Evolutionary conservation across 1,284 basidiomycete species (phyloP).

Genomic region (Microbotryum intermedium): DNA sequence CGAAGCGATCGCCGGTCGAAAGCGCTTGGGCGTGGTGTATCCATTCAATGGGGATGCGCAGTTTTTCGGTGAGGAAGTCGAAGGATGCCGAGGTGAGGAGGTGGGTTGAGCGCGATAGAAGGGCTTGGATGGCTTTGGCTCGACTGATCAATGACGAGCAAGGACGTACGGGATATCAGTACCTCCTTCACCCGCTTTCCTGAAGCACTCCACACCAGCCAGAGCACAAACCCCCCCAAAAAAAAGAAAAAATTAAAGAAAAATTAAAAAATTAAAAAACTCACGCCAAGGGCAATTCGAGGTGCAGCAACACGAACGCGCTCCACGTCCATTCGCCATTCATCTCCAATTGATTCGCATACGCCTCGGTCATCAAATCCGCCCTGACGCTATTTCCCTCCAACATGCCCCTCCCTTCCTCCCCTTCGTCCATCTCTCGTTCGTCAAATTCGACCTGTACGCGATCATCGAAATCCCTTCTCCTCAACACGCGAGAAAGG

Average conservation of each 20-base stretch:
- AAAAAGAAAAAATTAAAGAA: no score
- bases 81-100: conserved; percentile 60
- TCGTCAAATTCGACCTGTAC: conserved; percentile 39
- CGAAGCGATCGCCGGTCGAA: conserved; percentile 56
- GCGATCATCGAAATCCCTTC: conserved; percentile 79
- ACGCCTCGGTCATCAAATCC: conserved; percentile 70
- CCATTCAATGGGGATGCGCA: conserved; percentile 77
- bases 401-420: conserved; percentile 34
- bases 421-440: conserved; percentile 44
- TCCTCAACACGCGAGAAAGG: conserved; percentile 67
- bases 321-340: conserved; percentile 75
- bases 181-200: no score
- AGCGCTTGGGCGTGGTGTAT: conserved; percentile 72
- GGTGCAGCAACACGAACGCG: conserved; percentile 78
- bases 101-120: conserved; percentile 65
- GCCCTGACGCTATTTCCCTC: conserved; percentile 71
- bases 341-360: conserved; percentile 78
- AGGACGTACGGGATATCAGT: no score
- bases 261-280: conserved; percentile 33
- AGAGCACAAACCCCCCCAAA: no score
- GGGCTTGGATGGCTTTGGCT: conserved; percentile 66
- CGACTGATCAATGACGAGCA: conserved; percentile 47
- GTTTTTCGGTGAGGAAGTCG: conserved; percentile 61
- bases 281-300: conserved; percentile 69
- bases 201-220: no score